phyloP scores from a whole-genome alignment of 495 filamentous ascomycete species.

The Neohortaea acidophila region DNA sequence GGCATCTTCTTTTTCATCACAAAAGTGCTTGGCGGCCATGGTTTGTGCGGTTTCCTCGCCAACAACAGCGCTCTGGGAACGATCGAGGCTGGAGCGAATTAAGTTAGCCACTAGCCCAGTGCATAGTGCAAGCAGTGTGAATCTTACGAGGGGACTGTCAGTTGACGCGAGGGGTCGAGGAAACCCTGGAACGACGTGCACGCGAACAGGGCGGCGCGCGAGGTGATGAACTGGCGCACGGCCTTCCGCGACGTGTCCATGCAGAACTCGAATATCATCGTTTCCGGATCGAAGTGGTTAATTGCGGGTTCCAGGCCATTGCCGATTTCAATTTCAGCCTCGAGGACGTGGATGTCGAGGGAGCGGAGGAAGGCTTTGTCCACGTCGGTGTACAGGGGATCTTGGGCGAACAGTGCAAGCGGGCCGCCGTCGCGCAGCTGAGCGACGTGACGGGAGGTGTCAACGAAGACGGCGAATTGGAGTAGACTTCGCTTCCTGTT shows the following conservation, averaged over 20 bases:
- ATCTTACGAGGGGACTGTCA: background rate
- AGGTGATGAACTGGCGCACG: background rate
- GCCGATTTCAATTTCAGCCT: background rate
- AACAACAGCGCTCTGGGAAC: background rate
- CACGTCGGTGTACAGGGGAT: slow-evolving; percentile 1
- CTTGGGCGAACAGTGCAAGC: slow-evolving; percentile 7
- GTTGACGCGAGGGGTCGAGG: background rate
- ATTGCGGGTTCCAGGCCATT: background rate
- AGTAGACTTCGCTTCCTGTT: slow-evolving; percentile 2
- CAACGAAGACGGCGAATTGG: slow-evolving; percentile 14
- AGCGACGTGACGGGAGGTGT: slow-evolving; percentile 7
- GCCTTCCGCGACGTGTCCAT: slow-evolving; percentile 3
- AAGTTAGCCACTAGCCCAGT: too few species aligned
- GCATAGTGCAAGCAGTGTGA: too few species aligned
- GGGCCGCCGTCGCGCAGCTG: background rate
- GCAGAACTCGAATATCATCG: slow-evolving; percentile 7
- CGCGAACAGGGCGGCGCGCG: background rate
- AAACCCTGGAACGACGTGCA: background rate
- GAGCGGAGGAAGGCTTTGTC: background rate
- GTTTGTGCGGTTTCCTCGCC: background rate
- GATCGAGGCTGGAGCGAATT: background rate
- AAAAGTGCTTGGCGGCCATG: background rate
- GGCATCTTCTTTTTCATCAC: background rate
- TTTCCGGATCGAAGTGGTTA: background rate
- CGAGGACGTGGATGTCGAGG: background rate